These are phyloP conservation scores for Isabelozyma rhagii DNA, from an alignment of 805 yeast species.

Conservation along the genomic window DNA sequence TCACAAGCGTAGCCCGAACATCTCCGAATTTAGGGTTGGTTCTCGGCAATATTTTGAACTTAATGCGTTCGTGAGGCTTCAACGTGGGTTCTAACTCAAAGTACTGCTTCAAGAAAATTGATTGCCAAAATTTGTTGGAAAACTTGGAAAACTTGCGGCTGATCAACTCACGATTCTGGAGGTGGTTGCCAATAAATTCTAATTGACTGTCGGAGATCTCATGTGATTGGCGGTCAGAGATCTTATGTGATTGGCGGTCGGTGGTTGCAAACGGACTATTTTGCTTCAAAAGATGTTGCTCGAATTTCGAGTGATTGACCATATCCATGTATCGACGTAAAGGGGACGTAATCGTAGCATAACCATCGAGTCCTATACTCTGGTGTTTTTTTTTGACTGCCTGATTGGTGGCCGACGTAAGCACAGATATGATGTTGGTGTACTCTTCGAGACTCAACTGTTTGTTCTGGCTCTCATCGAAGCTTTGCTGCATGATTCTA, in stretches of 20 bases:
- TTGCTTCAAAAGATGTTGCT: conserved; percentile 11
- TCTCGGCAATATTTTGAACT: conserved; percentile 20
- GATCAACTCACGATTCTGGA: conserved; percentile 29
- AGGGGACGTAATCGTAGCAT: conserved; percentile 85
- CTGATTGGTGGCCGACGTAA: conserved; percentile 53
- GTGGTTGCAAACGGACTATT: no score
- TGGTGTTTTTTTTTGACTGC: conserved; percentile 49
- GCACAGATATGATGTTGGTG: conserved; percentile 40
- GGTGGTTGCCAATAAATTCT: conserved; percentile 20
- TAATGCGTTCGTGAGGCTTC: conserved; percentile 14
- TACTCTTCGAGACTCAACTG: conserved; percentile 37
- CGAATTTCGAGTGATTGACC: conserved; percentile 73
- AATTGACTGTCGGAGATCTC: conserved; percentile 5
- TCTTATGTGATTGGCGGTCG: no score
- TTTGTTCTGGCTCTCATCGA: conserved; percentile 6
- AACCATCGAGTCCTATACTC: conserved; percentile 59
- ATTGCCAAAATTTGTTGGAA: conserved; percentile 35
- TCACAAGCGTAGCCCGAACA: conserved; percentile 22
- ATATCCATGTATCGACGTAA: conserved; percentile 79
- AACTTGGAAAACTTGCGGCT: conserved; percentile 20
- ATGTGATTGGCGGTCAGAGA: no score
- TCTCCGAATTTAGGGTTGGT: conserved; percentile 22
- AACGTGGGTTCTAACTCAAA: conserved; percentile 12
- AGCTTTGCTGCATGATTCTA: conserved; percentile 13
- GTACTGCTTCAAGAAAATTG: conserved; percentile 29